Evolutionary conservation across 345 rosid genomes (phyloP).

Genomic region (Heritiera littoralis): DNA sequence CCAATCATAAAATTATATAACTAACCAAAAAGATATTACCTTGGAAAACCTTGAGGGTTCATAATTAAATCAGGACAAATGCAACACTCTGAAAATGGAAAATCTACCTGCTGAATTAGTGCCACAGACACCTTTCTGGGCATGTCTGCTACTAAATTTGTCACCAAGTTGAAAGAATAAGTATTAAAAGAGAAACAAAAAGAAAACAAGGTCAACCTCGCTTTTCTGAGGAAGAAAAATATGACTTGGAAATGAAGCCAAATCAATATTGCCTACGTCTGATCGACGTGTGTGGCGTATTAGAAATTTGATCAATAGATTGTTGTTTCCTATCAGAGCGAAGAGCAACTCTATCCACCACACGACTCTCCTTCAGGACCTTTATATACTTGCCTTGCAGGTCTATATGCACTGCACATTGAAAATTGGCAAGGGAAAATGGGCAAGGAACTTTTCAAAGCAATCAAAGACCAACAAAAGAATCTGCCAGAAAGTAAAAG

Average conservation of each 20-base stretch:
- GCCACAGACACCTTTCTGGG: conserved; percentile 98
- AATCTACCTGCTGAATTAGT: conserved; percentile 89
- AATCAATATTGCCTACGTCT: conserved; percentile 51
- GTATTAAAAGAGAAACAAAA: conserved; percentile 14
- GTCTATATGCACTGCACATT: conserved; percentile 60
- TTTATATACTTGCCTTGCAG: conserved; percentile 54
- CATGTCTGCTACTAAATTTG: conserved; percentile 98
- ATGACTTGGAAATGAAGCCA: neutral
- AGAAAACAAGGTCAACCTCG: conserved; percentile 9
- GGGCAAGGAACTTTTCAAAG: neutral
- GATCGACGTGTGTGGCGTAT: conserved; percentile 96
- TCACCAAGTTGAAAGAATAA: conserved; percentile 70
- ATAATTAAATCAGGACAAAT: conserved; percentile 95
- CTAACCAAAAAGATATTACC: conserved; percentile 42
- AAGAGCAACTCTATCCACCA: conserved; percentile 84
- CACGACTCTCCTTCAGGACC: conserved; percentile 83
- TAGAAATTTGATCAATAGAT: conserved; percentile 58
- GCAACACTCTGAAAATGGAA: conserved; percentile 95
- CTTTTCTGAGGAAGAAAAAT: conserved; percentile 3
- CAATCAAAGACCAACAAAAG: neutral
- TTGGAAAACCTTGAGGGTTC: conserved; percentile 99
- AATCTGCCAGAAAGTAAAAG: neutral
- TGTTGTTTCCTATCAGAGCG: conserved; percentile 49
- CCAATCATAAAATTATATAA: neutral
- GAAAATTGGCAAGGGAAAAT: too few relatives aligned